Conservation (phyloP, 371 early-diverging fungal species). For the Mortierella sp. region DNA sequence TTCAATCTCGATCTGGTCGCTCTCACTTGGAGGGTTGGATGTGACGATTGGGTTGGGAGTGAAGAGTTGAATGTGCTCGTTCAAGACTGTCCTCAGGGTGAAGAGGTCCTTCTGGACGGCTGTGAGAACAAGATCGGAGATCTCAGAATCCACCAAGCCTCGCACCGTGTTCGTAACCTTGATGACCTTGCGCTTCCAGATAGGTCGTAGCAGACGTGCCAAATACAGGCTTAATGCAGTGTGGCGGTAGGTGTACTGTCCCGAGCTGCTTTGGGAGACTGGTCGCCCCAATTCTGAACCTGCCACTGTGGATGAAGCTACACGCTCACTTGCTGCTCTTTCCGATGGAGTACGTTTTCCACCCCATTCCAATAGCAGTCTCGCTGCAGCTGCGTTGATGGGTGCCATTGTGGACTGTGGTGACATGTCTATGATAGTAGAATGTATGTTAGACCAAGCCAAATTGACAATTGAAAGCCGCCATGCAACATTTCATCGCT, state of each 20-base stretch:
- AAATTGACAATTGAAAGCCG: no score
- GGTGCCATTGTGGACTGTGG: slow-evolving; percentile 24
- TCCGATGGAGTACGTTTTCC: slow-evolving; percentile 60
- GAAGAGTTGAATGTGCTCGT: slow-evolving; percentile 39
- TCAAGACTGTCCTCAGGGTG: slow-evolving; percentile 63
- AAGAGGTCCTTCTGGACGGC: slow-evolving; percentile 59
- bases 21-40: slow-evolving; percentile 48
- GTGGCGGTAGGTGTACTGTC: slow-evolving; percentile 71
- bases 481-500: background rate
- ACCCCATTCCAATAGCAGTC: slow-evolving; percentile 70
- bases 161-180: slow-evolving; percentile 44
- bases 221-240: slow-evolving; percentile 84
- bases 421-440: slow-evolving; percentile 15
- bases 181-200: slow-evolving; percentile 75
- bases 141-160: slow-evolving; percentile 49
- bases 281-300: slow-evolving; percentile 64
- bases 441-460: no score
- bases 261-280: slow-evolving; percentile 58
- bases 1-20: slow-evolving; percentile 48
- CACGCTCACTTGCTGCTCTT: slow-evolving; percentile 24
- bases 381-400: slow-evolving; percentile 55
- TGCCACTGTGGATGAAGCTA: slow-evolving; percentile 28
- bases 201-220: slow-evolving; percentile 71
- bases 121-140: slow-evolving; percentile 53
- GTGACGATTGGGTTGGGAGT: slow-evolving; percentile 30